Evolutionary conservation across 768 basidiomycete genomes (phyloP).

Genomic region (Hericium rajendrae): DNA sequence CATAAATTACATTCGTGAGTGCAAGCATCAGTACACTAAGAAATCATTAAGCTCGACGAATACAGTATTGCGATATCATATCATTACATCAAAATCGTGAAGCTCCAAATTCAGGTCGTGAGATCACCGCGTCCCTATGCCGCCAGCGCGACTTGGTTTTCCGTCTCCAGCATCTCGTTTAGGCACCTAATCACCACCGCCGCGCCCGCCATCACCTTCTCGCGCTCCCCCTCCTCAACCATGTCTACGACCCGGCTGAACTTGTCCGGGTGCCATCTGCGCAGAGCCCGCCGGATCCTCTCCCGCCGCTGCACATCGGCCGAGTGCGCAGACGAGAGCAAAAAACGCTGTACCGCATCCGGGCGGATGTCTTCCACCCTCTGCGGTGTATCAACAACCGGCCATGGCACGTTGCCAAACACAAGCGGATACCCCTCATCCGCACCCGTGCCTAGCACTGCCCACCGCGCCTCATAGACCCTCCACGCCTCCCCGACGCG

Average conservation of each 20-base stretch:
- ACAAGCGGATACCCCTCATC: constrained; percentile 24
- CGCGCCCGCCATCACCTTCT: constrained; percentile 48
- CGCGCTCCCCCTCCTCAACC: constrained; percentile 43
- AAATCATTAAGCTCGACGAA: too few relatives aligned
- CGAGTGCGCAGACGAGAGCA: constrained; percentile 61
- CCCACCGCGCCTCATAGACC: constrained; percentile 59
- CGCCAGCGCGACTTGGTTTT: not conserved
- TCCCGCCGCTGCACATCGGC: constrained; percentile 49
- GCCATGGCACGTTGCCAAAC: constrained; percentile 70
- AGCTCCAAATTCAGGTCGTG: too few relatives aligned
- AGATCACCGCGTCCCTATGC: too few relatives aligned
- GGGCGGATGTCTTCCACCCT: constrained; percentile 40
- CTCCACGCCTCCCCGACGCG: constrained; percentile 49
- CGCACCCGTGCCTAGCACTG: constrained; percentile 31
- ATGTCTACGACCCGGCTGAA: constrained; percentile 49
- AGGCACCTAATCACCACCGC: constrained; percentile 50
- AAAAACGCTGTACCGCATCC: constrained; percentile 45
- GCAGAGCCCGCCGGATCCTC: constrained; percentile 53
- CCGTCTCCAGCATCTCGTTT: constrained; percentile 12
- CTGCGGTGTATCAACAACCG: constrained; percentile 32
- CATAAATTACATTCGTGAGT: too few relatives aligned
- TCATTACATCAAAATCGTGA: too few relatives aligned
- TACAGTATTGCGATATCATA: too few relatives aligned
- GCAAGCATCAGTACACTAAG: too few relatives aligned
- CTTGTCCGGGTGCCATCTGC: constrained; percentile 77